Conservation (phyloP, 768 basidiomycete species). For the Boletus fagicola region DNA sequence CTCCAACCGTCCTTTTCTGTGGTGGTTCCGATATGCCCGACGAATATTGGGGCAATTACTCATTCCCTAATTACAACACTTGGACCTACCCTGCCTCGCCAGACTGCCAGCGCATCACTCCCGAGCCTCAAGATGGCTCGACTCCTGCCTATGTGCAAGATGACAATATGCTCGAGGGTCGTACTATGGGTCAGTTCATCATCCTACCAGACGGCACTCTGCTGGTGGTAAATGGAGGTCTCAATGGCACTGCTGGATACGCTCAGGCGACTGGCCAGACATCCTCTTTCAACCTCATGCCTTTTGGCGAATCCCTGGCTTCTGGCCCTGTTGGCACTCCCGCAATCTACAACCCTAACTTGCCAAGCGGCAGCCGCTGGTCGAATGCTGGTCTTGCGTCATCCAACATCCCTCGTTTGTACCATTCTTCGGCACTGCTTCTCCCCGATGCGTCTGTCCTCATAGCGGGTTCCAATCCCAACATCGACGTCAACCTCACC, state of each 20-base stretch:
- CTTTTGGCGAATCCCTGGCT: slow-evolving; percentile 71
- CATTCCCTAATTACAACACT: slow-evolving; percentile 68
- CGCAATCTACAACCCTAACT: slow-evolving; percentile 78
- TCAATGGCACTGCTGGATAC: slow-evolving; percentile 90
- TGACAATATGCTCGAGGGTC: slow-evolving; percentile 69
- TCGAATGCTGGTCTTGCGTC: slow-evolving; percentile 62
- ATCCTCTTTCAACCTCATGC: slow-evolving; percentile 50
- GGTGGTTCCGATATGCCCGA: slow-evolving; percentile 83
- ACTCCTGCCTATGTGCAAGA: slow-evolving; percentile 62
- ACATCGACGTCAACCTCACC: slow-evolving; percentile 73
- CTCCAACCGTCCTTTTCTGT: slow-evolving; percentile 84
- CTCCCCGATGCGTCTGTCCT: slow-evolving; percentile 85
- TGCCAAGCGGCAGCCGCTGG: slow-evolving; percentile 71
- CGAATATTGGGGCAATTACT: slow-evolving; percentile 74
- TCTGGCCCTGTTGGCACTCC: slow-evolving; percentile 76
- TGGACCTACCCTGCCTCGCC: slow-evolving; percentile 68
- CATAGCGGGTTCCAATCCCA: slow-evolving; percentile 92
- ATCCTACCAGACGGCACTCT: slow-evolving; percentile 74
- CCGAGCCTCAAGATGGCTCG: slow-evolving; percentile 75
- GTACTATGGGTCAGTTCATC: slow-evolving; percentile 95
- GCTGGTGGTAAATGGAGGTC: slow-evolving; percentile 77
- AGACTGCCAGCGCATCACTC: slow-evolving; percentile 82
- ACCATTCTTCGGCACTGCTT: slow-evolving; percentile 89
- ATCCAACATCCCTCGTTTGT: slow-evolving; percentile 75
- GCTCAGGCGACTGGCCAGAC: slow-evolving; percentile 53